Conservation (phyloP, 805 yeast genomes). For the Candida ficus region DNA sequence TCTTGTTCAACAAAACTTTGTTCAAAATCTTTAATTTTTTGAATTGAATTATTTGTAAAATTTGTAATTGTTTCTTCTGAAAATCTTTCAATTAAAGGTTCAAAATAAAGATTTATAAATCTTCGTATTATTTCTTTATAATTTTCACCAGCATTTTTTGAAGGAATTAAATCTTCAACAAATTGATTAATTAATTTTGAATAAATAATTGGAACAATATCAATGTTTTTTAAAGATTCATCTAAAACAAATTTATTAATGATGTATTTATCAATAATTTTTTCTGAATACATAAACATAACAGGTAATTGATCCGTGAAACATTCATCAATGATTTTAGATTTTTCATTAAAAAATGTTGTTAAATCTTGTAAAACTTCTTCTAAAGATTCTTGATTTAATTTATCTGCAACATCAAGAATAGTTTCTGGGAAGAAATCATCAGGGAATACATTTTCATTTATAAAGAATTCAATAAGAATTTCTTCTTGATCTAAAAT, state of each 20-base stretch:
- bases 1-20: slow-evolving; percentile 25
- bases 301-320: slow-evolving; percentile 36
- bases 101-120: slow-evolving; percentile 34
- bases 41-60: slow-evolving; percentile 26
- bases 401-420: slow-evolving; percentile 19
- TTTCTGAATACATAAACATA: slow-evolving; percentile 32
- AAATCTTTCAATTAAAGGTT: slow-evolving; percentile 29
- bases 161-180: slow-evolving; percentile 32
- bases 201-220: slow-evolving; percentile 30
- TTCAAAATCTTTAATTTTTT: slow-evolving; percentile 24
- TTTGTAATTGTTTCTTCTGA: slow-evolving; percentile 26
- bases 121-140: slow-evolving; percentile 27
- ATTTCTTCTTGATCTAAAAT: slow-evolving; percentile 31
- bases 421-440: slow-evolving; percentile 27
- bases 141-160: slow-evolving; percentile 32
- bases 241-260: slow-evolving; percentile 22
- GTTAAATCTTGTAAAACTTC: slow-evolving; percentile 24
- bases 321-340: slow-evolving; percentile 32
- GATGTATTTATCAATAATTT: slow-evolving; percentile 33
- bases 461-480: slow-evolving; percentile 35
- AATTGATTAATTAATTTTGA: slow-evolving; percentile 23
- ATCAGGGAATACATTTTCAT: slow-evolving; percentile 29
- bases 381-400: slow-evolving; percentile 21
- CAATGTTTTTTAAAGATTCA: slow-evolving; percentile 23
- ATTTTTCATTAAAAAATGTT: slow-evolving; percentile 30